Evolutionary conservation across 345 rosid species (phyloP), one percentile per base, ranked within the genome.

Genomic region (Brassica cretica): DNA sequence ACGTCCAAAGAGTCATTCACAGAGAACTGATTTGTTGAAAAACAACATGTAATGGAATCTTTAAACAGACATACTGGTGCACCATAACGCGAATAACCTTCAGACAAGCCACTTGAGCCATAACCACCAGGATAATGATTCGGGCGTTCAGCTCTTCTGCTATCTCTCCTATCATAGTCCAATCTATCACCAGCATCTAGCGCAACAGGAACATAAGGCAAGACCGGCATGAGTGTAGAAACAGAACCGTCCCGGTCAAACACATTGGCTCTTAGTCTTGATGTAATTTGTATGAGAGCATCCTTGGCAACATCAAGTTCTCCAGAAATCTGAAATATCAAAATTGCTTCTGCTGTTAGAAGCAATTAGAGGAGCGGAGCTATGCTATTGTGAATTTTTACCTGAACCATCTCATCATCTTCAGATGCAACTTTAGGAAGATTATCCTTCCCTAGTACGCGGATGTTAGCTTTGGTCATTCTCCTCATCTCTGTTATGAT

Each of bases 371-470:
- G 70, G 14, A 19, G 56, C 53, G 29, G 24, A 61, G 10, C 10
- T 53, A 53, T 37, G 74, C 37, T 66, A 21, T 8, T 41, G 62
- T 4, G 69, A 71, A 8, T 10, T 59, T 35, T 83, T 84, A 95
- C 99, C 98, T 89, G 98, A 74, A 95, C 96, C 99, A 95, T 90
- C 86, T 95, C 98, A 77, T 95, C 99, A 84, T 91, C 97, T 6
- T 84, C 83, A 41, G 91, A 83, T 70, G 97, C 99, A 84, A 93
- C 78, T 76, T 93, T 93, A 14, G 99, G 98, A 82, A 93, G 91
- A 76, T 81, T 83, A 51, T 91, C 99, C 84, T 93, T 95, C 25
- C 94, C 87, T 33, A 93, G 91, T 37, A 95, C 88, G 32, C 97
- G 93, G 73, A 95, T 95, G 78, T 90, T 91, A 55, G 99, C 99